A percentile compares a stretch with the other conserved stretches of the same genome.
Evolutionary conservation across 2,329 filamentous ascomycete species (phyloP).

Genomic region (Ophiocordyceps sinensis): DNA sequence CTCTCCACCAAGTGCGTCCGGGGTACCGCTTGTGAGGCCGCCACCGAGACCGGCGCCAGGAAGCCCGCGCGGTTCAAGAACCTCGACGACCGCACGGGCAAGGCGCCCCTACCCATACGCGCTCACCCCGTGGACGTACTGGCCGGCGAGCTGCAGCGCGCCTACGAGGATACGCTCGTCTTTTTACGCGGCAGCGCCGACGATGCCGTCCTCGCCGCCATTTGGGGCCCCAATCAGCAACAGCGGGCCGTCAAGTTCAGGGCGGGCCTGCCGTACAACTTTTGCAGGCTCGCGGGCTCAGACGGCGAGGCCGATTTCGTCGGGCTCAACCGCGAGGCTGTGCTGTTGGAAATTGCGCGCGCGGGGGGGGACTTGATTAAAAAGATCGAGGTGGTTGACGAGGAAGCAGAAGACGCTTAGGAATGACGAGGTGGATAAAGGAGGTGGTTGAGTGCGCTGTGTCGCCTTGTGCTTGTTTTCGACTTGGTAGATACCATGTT

Average conservation of each 20-base stretch:
- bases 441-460: neutral
- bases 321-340: constrained; percentile 50
- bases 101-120: constrained; percentile 31
- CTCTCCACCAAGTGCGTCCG: constrained; percentile 42
- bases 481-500: neutral
- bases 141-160: constrained; percentile 48
- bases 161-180: constrained; percentile 56
- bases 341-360: constrained; percentile 59
- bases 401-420: neutral
- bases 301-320: constrained; percentile 32
- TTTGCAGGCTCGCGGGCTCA: constrained; percentile 9
- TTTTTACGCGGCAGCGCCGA: constrained; percentile 64
- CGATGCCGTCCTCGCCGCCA: constrained; percentile 36
- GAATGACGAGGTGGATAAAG: neutral
- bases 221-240: constrained; percentile 39
- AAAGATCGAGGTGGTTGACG: constrained; percentile 38
- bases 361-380: constrained; percentile 54
- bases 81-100: constrained; percentile 44
- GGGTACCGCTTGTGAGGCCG: constrained; percentile 22
- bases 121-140: constrained; percentile 49
- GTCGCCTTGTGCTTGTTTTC: no score
- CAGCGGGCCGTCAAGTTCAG: constrained; percentile 42
- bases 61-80: constrained; percentile 63
- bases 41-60: constrained; percentile 18
- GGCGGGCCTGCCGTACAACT: constrained; percentile 55